Base-by-base conservation (phyloP, 2,329 filamentous ascomycete species). In the Trichoderma sp. region DNA sequence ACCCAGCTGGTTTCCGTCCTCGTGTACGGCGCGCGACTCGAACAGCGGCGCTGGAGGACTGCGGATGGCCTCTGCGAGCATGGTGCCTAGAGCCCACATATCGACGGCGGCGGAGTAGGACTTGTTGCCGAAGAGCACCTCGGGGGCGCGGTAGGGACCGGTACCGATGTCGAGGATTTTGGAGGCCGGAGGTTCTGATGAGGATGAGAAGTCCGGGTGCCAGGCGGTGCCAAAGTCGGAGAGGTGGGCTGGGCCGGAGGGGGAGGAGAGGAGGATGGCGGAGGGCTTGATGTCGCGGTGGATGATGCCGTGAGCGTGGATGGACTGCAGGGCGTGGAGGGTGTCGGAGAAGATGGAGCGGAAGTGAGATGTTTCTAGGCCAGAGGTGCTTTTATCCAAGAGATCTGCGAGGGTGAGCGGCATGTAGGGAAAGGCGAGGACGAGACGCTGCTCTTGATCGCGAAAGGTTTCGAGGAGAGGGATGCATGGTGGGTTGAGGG, bases 161-260 rank as follows among this genome's bases (percentile, higher is more conserved):
- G 95, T 98, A 43, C 96, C 96, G 31, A 99, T 92, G 77, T 99
- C 96, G 8, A 96, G 90, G 64, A 97, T 91, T 80, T 98, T 98
- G 67, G 84, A 75, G 66, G 88, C 78, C 1, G 88, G 83, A 0
- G 90, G 86, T 77, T 99, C 96, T 16, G 87, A 86, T 4, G 81
- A 80, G 27, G 83, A 80, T 5, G 88, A 84, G 70, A 86, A 75
- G 13, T 84, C 79, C 3, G 91, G 87, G 73, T 91, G 89, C 94
- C 94, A 97, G 10, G 94, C 89, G 49, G 96, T 96, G 62, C 96
- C 95, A 81, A 99, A 98, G 79, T 99, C 96, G 43, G 93, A 89
- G 2, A 99, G 85, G 73, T 90, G 92, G 4, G 92, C 92, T 5
- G 93, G 91, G 0, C 92, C 92, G 6, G 86, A 82, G 0, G 86